Conservation (phyloP, 2,329 filamentous ascomycete species). For the Sclerotinia sclerotiorum region DNA sequence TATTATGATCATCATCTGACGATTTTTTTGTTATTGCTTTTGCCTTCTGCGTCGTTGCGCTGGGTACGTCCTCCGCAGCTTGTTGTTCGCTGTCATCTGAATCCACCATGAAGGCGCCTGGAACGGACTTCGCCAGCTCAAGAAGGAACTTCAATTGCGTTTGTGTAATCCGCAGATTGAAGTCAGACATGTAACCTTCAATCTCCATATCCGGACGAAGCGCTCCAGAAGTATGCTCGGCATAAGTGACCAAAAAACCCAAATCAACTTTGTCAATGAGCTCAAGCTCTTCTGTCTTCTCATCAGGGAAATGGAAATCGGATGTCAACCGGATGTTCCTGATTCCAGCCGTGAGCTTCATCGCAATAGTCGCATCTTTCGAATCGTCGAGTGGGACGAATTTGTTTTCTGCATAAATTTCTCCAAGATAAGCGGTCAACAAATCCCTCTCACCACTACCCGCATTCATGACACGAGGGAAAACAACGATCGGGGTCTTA, state of each 20-base stretch:
- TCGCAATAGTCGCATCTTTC: conserved; percentile 70
- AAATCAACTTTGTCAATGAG: conserved; percentile 97
- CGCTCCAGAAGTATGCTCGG: conserved; percentile 75
- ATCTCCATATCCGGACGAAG: conserved; percentile 90
- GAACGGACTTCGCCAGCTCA: conserved; percentile 83
- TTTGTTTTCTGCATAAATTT: conserved; percentile 94
- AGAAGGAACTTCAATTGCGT: conserved; percentile 87
- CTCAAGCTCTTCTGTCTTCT: conserved; percentile 79
- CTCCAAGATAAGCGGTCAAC: conserved; percentile 89
- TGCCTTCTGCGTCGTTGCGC: conserved; percentile 42
- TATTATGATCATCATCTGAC: conserved; percentile 38
- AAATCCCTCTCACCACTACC: conserved; percentile 73
- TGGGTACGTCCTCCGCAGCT: conserved; percentile 70
- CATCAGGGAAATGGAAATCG: conserved; percentile 75
- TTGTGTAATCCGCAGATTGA: conserved; percentile 86
- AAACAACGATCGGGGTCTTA: conserved; percentile 94
- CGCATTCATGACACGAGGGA: conserved; percentile 74
- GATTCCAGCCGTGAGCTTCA: conserved; percentile 88
- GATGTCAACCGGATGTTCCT: conserved; percentile 90
- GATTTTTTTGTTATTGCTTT: conserved; percentile 27
- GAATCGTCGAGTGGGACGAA: conserved; percentile 84
- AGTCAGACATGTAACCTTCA: conserved; percentile 86
- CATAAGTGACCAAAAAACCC: conserved; percentile 86
- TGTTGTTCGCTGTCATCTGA: conserved; percentile 69
- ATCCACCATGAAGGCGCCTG: conserved; percentile 79